Percentiles rank a stretch among this genome's conserved stretches.
phyloP scores from a whole-genome alignment of 2,329 filamentous ascomycete genomes.

The Esteya vermicola region DNA sequence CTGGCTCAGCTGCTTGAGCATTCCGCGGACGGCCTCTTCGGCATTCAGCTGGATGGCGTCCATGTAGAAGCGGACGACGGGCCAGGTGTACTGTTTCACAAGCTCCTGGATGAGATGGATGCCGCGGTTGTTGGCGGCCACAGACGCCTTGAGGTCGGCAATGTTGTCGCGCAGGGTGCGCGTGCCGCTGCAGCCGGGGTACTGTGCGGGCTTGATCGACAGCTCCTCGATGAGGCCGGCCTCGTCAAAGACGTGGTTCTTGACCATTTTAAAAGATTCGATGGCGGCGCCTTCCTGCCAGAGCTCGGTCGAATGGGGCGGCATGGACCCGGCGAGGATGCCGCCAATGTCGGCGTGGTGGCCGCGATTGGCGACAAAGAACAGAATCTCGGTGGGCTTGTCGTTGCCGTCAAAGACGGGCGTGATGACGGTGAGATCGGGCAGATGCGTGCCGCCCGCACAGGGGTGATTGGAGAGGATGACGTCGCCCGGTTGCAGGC shows the following conservation, averaged over 20 bases:
- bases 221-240: conserved; percentile 42
- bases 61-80: conserved; percentile 43
- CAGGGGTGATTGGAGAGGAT: conserved; percentile 74
- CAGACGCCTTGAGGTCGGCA: conserved; percentile 61
- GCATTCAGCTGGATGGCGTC: conserved; percentile 63
- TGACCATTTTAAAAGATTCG: conserved; percentile 56
- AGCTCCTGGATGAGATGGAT: conserved; percentile 58
- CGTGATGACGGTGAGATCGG: conserved; percentile 72
- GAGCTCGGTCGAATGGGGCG: conserved; percentile 52
- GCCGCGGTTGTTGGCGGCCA: conserved; percentile 61
- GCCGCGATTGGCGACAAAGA: conserved; percentile 67
- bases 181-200: conserved; percentile 51
- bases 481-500: conserved; percentile 64
- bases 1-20: conserved; percentile 53
- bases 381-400: conserved; percentile 59
- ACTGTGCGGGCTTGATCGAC: conserved; percentile 17
- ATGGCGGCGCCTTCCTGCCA: conserved; percentile 52
- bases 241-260: conserved; percentile 65
- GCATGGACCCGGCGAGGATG: conserved; percentile 70
- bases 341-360: conserved; percentile 79
- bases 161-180: conserved; percentile 60
- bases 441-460: conserved; percentile 69
- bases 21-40: conserved; percentile 53
- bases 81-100: conserved; percentile 50
- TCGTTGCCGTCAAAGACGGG: conserved; percentile 52